These are phyloP conservation scores for Acer negundo DNA, from an alignment of 345 rosid genomes.

Conservation along the genomic window DNA sequence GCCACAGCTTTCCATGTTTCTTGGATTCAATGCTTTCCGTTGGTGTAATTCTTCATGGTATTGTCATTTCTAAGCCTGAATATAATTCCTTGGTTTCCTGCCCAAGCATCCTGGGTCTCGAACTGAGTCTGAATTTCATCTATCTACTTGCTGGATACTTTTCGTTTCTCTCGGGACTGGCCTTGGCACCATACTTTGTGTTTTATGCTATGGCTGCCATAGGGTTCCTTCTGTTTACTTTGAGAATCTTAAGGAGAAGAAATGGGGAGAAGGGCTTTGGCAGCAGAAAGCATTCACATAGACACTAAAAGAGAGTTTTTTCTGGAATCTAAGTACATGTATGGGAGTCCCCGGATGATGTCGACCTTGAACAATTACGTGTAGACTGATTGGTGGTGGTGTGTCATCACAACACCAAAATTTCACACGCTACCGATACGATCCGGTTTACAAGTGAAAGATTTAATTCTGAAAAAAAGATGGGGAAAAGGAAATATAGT, in stretches of 20 bases:
- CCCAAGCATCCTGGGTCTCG: slow-evolving; percentile 44
- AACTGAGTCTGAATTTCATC: slow-evolving; percentile 49
- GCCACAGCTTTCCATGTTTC: slow-evolving; percentile 79
- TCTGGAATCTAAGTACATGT: not conserved
- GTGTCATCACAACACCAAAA: not conserved
- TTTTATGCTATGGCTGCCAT: slow-evolving; percentile 76
- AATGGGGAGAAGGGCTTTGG: slow-evolving; percentile 47
- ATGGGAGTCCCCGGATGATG: not conserved
- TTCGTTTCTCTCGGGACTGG: slow-evolving; percentile 71
- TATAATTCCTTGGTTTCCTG: slow-evolving; percentile 49
- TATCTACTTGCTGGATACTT: slow-evolving; percentile 70
- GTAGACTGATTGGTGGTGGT: not conserved
- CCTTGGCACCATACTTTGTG: slow-evolving; percentile 73
- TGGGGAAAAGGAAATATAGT: not conserved
- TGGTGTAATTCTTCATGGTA: slow-evolving; percentile 74
- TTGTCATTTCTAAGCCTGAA: slow-evolving; percentile 60
- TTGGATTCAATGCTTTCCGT: slow-evolving; percentile 70
- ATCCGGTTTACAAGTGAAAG: not conserved
- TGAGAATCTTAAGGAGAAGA: slow-evolving; percentile 53
- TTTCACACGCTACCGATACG: not conserved
- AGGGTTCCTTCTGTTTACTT: slow-evolving; percentile 57
- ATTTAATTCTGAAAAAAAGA: not conserved
- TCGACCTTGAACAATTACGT: not conserved
- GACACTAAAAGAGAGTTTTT: slow-evolving; percentile 45
- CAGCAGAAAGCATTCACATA: slow-evolving; percentile 75